Evolutionary conservation across 345 rosid species (phyloP), one percentile per base, ranked within the genome.

Genomic region (Moringa oleifera): DNA sequence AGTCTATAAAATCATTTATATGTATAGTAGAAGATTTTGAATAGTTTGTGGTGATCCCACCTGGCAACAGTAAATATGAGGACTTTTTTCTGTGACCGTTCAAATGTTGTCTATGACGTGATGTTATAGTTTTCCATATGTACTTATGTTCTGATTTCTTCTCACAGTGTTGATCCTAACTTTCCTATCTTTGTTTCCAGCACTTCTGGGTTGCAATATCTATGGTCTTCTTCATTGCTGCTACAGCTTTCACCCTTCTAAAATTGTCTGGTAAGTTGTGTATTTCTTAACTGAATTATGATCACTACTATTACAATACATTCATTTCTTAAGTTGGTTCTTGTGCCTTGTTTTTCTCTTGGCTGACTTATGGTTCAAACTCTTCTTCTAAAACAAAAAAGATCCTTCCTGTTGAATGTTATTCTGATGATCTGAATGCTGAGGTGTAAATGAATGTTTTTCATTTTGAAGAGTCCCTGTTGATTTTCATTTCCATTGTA

Each of bases 191-290:
- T 70, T 53, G 37, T 68, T 80, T 82, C 72, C 70, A 92, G 98
- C 96, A 92, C 70, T 92, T 92, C 25, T 89, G 95, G 96, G 87
- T 92, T 66, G 89, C 91, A 25, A 92, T 89, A 81, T 85, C 96
- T 41, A 85, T 83, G 95, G 86, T 92, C 73, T 89, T 92, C 89
- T 76, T 89, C 80, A 80, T 89, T 63, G 96, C 93, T 37, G 98
- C 95, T 13, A 82, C 96, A 51, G 70, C 82, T 58, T 89, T 92
- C 76, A 92, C 96, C 54, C 91, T 89, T 61, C 85, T 92, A 60
- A 92, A 92, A 73, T 71, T 92, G 71, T 85, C 87, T 49, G 96
- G 98, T 92, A 82, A 77, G 88, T 70, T 59, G 12, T 47, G 50
- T 41, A 18, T 60, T 25, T 58, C 33, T 54, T 18, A 55, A 41